phyloP scores from a whole-genome alignment of 805 yeast genomes.

The Myxozyma melibiosi region DNA sequence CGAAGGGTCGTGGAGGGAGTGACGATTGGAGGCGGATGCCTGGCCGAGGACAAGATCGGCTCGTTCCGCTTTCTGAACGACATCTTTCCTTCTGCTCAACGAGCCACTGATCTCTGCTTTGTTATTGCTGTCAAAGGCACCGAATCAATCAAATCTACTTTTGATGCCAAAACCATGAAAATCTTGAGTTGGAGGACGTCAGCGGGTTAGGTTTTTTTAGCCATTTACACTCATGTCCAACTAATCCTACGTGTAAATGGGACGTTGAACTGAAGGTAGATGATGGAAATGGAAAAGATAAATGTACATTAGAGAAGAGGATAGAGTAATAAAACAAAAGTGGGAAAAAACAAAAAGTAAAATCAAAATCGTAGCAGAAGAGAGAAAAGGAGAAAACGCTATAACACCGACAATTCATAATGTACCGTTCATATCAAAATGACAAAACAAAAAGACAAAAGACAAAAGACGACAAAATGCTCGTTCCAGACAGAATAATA shows the following conservation, averaged over 20 bases:
- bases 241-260: too few relatives aligned
- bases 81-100: slow-evolving; percentile 7
- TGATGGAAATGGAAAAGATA: too few relatives aligned
- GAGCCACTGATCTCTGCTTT: too few relatives aligned
- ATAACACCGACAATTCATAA: neutral
- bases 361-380: too few relatives aligned
- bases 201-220: too few relatives aligned
- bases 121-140: neutral
- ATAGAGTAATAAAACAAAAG: too few relatives aligned
- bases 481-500: neutral
- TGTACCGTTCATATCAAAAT: neutral
- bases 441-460: slow-evolving; percentile 42
- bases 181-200: too few relatives aligned
- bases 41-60: neutral
- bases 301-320: too few relatives aligned
- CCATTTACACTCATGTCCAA: too few relatives aligned
- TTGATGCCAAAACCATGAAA: too few relatives aligned
- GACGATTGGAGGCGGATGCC: slow-evolving; percentile 6
- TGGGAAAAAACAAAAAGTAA: neutral
- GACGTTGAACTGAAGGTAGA: too few relatives aligned
- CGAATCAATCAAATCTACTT: neutral
- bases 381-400: neutral
- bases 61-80: slow-evolving; percentile 24
- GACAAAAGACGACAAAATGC: too few relatives aligned
- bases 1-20: neutral